phyloP scores from a whole-genome alignment of 1,284 basidiomycete species.

The Heliocybe sulcata region DNA sequence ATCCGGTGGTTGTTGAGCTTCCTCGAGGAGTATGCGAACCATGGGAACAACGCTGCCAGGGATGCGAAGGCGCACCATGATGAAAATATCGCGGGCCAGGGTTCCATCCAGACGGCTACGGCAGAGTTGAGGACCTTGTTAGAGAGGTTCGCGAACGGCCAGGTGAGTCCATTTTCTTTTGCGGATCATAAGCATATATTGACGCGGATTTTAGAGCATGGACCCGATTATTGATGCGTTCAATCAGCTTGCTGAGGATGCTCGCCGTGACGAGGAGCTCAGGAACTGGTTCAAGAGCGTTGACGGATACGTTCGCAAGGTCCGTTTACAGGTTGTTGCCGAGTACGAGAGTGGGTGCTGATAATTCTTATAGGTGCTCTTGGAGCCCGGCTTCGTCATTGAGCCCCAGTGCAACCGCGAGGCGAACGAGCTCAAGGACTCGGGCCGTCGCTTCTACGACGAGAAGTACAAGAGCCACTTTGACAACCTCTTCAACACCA shows the following conservation, averaged over 20 bases:
- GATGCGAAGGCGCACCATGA: slow-evolving; percentile 30
- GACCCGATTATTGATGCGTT: not conserved
- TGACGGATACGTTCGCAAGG: slow-evolving; percentile 61
- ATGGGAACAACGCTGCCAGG: slow-evolving; percentile 43
- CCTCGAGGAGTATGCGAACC: slow-evolving; percentile 70
- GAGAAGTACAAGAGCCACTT: slow-evolving; percentile 84
- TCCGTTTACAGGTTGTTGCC: slow-evolving; percentile 14
- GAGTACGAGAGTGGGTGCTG: not conserved
- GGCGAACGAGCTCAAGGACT: slow-evolving; percentile 55
- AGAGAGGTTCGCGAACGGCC: slow-evolving; percentile 85
- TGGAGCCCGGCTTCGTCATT: slow-evolving; percentile 87
- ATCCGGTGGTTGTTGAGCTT: slow-evolving; percentile 70
- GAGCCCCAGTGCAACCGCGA: slow-evolving; percentile 68
- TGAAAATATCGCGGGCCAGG: slow-evolving; percentile 28
- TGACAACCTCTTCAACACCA: slow-evolving; percentile 69
- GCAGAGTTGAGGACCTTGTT: slow-evolving; percentile 73
- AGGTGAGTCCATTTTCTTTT: slow-evolving; percentile 21
- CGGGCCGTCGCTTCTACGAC: slow-evolving; percentile 74
- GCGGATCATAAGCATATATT: not conserved
- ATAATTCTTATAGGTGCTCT: slow-evolving; percentile 42
- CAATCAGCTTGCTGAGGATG: not conserved
- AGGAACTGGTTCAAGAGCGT: slow-evolving; percentile 70
- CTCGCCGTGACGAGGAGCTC: slow-evolving; percentile 60
- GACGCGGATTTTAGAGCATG: not conserved
- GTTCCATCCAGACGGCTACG: slow-evolving; percentile 47